Percentiles rank a stretch among this genome's conserved stretches.
phyloP scores from a whole-genome alignment of 495 filamentous ascomycete species.

The Bacidia gigantensis region DNA sequence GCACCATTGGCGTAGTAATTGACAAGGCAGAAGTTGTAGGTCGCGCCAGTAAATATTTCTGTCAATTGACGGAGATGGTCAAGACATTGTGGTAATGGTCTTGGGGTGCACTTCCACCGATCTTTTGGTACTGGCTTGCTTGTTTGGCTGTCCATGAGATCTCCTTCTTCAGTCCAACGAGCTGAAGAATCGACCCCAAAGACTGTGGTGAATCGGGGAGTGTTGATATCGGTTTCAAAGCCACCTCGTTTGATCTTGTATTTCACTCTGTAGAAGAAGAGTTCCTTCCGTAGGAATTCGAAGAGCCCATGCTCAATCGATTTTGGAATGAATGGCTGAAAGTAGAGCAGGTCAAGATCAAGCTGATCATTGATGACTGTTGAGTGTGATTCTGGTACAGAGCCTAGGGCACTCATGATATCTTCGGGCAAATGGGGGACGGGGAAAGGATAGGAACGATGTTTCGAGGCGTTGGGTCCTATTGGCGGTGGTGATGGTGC shows the following conservation, averaged over 20 bases:
- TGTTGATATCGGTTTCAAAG: constrained; percentile 44
- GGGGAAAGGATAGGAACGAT: constrained; percentile 49
- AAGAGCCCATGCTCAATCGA: constrained; percentile 43
- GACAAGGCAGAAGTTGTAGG: constrained; percentile 61
- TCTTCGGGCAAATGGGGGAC: constrained; percentile 39
- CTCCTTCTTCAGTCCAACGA: constrained; percentile 27
- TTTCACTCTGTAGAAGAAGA: constrained; percentile 61
- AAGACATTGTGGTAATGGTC: constrained; percentile 55
- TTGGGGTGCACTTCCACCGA: constrained; percentile 43
- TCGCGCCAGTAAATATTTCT: constrained; percentile 43
- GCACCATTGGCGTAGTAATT: constrained; percentile 61
- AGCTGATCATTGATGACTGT: constrained; percentile 43
- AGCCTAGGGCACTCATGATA: constrained; percentile 26
- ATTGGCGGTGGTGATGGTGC: too few relatives aligned
- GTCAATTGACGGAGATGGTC: constrained; percentile 39
- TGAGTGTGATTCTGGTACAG: constrained; percentile 26
- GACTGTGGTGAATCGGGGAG: constrained; percentile 57
- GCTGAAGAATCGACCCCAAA: constrained; percentile 56
- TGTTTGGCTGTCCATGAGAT: constrained; percentile 34
- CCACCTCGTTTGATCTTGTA: constrained; percentile 51
- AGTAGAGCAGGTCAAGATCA: constrained; percentile 54
- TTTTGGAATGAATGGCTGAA: constrained; percentile 47
- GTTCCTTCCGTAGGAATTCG: constrained; percentile 43
- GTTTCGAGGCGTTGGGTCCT: constrained; percentile 24
- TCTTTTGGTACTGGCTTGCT: constrained; percentile 25